Base-by-base conservation (phyloP, 129 eudicot species). In the Flaveria sonorensis region DNA sequence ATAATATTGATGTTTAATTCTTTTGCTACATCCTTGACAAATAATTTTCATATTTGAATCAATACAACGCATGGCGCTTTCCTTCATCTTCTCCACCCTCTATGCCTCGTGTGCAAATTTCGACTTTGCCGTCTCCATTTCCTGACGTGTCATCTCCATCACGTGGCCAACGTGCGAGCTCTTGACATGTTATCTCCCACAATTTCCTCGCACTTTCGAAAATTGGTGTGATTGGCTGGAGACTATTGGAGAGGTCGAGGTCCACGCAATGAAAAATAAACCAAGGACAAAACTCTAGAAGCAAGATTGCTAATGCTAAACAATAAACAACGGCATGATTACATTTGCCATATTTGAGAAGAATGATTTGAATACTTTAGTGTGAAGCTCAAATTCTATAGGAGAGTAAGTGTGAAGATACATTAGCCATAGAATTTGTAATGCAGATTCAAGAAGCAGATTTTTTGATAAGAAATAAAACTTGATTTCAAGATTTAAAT, bases 131-230 rank as follows among this genome's bases (percentile, higher is more conserved):
- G 82, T 10, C 84, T 92, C 96, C 86, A 92, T 87, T 65, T 92
- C 97, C 61, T 92, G 30, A 75, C 92, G 63, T 2, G 90, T 84
- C 75, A 89, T 81, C 86, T 92, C 96, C 85, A 81, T 86, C 75
- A 89, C 81, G 16, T 92, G 89, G 85, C 86, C 96, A 1, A 88
- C 89, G 60, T 92, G 87, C n/a, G 91, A 89, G 39, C 76, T 87
- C 79, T 89, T 95, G 72, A 87, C 72, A 6, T 36, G 8, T 5
- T 7, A 6, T 36, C 40, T 36, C 89, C 89, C 1, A 95, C 92
- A 11, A 84, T 63, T 18, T 87, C 71, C 84, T 81, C 45, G 86
- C 89, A 28, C 76, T 28, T 40, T 68, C 56, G 32, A 57, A 66
- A 46, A 82, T 70, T 51, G 60, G 56, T 9, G 71, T 46, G n/a